A percentile compares a stretch with the other conserved stretches of the same genome.
Evolutionary conservation across 2,329 filamentous ascomycete species (phyloP).

Genomic region (Podosphaera xanthii): DNA sequence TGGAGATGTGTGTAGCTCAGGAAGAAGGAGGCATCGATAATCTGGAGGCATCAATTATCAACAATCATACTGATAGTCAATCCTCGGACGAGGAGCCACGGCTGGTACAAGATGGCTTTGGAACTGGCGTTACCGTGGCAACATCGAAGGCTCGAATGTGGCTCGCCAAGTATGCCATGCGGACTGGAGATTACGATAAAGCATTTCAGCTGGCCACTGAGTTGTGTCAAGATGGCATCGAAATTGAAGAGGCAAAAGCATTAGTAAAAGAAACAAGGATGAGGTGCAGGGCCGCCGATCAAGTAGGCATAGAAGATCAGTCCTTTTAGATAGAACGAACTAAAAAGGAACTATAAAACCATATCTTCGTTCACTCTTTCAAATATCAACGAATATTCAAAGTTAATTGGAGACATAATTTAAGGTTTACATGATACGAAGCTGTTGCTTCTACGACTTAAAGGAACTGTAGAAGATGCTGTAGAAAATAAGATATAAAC

Average conservation of each 20-base stretch:
- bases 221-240: constrained; percentile 82
- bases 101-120: constrained; percentile 17
- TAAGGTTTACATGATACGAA: too few species aligned
- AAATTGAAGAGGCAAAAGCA: constrained; percentile 92
- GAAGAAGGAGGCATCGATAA: constrained; percentile 44
- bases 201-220: constrained; percentile 71
- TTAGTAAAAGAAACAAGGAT: constrained; percentile 70
- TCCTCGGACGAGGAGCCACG: constrained; percentile 22
- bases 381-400: too few species aligned
- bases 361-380: not conserved
- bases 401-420: too few species aligned
- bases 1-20: constrained; percentile 87
- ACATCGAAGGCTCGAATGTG: constrained; percentile 87
- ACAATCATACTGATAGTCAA: constrained; percentile 32
- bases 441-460: too few species aligned
- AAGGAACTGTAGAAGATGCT: too few species aligned
- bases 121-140: constrained; percentile 71
- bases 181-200: constrained; percentile 47
- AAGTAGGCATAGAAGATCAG: not conserved
- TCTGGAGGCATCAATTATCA: constrained; percentile 20
- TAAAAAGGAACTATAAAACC: not conserved
- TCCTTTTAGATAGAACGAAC: not conserved
- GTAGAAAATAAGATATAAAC: too few species aligned
- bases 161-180: constrained; percentile 67
- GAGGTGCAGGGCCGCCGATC: constrained; percentile 24